Percentiles rank a stretch among this genome's conserved stretches.
Conservation (phyloP, 2,329 filamentous ascomycete species). For the Teratosphaeria gauchensis region DNA sequence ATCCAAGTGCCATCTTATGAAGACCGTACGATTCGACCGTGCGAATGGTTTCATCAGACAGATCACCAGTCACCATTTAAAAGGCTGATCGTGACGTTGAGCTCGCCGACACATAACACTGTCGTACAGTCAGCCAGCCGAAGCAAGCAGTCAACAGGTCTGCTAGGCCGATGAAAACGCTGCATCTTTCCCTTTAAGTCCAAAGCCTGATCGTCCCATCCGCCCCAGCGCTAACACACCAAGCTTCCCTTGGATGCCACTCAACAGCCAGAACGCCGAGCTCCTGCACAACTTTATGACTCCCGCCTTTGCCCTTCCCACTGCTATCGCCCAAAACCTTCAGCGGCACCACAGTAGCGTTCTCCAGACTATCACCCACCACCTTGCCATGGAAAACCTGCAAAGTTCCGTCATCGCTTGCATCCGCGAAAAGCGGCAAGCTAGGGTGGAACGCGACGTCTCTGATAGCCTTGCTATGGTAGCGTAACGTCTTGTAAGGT, state of each 20-base stretch:
- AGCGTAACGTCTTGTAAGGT: constrained; percentile 93
- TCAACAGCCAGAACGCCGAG: constrained; percentile 88
- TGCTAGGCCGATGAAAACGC: no score
- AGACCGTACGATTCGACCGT: no score
- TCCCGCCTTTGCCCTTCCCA: constrained; percentile 25
- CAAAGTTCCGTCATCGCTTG: constrained; percentile 84
- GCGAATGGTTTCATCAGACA: no score
- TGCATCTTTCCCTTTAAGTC: constrained; percentile 35
- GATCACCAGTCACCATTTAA: no score
- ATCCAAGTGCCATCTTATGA: no score
- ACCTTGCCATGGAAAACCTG: constrained; percentile 98
- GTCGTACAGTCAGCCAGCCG: no score
- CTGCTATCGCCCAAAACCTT: constrained; percentile 65
- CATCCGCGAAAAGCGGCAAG: constrained; percentile 83
- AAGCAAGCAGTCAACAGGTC: no score
- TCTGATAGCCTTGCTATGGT: constrained; percentile 86
- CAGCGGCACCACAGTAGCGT: constrained; percentile 88
- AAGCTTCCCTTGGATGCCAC: constrained; percentile 91
- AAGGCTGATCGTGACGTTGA: no score
- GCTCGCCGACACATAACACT: no score
- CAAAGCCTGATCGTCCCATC: constrained; percentile 89
- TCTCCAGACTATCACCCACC: constrained; percentile 88
- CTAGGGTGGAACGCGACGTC: constrained; percentile 73
- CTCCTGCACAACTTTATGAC: constrained; percentile 71
- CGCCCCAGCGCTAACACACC: constrained; percentile 87